Percentiles rank a stretch among this genome's conserved stretches.
Conservation (phyloP, 148 eudicot species). For the Beta vulgaris region DNA sequence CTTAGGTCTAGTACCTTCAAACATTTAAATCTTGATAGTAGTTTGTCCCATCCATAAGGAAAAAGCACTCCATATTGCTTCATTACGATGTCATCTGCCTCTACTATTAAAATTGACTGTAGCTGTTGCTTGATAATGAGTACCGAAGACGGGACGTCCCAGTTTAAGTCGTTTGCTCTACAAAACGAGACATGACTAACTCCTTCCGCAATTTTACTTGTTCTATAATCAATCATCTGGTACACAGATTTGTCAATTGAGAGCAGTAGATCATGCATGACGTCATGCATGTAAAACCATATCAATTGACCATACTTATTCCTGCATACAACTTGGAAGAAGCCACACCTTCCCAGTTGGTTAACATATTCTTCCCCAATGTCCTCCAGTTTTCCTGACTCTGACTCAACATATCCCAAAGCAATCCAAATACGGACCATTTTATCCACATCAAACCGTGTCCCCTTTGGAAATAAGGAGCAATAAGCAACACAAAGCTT, state of each 20-base stretch:
- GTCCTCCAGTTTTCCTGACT: background rate
- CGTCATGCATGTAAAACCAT: no score
- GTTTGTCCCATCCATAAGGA: no score
- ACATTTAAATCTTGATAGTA: no score
- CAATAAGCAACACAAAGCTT: conserved; percentile 5
- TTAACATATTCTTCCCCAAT: background rate
- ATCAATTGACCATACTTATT: no score
- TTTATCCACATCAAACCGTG: no score
- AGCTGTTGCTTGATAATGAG: background rate
- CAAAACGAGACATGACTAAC: background rate
- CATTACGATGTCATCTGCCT: no score
- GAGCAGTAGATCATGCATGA: no score
- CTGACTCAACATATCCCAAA: conserved; percentile 2
- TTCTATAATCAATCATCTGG: background rate
- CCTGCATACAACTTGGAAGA: background rate
- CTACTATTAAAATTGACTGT: background rate
- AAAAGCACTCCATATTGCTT: no score
- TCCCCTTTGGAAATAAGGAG: background rate
- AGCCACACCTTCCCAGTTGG: background rate
- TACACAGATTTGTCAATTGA: background rate
- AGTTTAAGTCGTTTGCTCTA: background rate
- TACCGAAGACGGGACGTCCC: background rate
- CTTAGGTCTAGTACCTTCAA: no score
- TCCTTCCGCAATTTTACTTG: background rate
- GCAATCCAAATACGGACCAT: conserved; percentile 15